Evolutionary conservation across 1,139 yeast genomes (phyloP).

Genomic region (Yamadazyma triangularis): DNA sequence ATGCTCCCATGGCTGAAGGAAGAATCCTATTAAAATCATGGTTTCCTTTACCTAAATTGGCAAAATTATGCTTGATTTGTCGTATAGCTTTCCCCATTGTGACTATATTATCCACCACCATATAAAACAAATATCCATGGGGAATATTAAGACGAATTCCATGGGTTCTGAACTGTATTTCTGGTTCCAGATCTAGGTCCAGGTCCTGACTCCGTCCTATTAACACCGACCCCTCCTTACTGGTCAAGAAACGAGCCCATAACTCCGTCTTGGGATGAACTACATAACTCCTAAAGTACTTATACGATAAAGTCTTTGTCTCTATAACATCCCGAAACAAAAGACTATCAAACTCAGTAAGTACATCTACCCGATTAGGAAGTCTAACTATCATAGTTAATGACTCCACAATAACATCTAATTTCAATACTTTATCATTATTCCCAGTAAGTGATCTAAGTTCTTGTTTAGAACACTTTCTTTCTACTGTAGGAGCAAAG

Average conservation of each 20-base stretch:
- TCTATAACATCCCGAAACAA: conserved; percentile 24
- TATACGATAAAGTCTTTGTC: conserved; percentile 26
- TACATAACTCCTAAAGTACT: conserved; percentile 45
- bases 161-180: no score
- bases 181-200: no score
- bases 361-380: conserved; percentile 48
- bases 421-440: conserved; percentile 18
- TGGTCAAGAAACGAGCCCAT: conserved; percentile 40
- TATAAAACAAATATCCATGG: conserved; percentile 60
- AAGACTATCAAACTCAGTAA: conserved; percentile 46
- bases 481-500: conserved; percentile 32
- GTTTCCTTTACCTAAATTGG: conserved; percentile 31
- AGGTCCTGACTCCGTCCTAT: no score
- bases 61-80: conserved; percentile 52
- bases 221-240: not conserved
- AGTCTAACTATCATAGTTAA: conserved; percentile 43
- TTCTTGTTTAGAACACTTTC: conserved; percentile 24
- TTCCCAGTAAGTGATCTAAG: conserved; percentile 21
- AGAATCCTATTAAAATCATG: conserved; percentile 32
- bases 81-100: conserved; percentile 56
- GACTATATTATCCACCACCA: conserved; percentile 61
- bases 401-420: conserved; percentile 37
- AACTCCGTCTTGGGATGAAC: conserved; percentile 50
- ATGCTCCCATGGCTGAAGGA: conserved; percentile 28
- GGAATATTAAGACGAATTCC: conserved; percentile 44